Evolutionary conservation across 495 filamentous ascomycete genomes (phyloP), one percentile per base, ranked within the genome.

Genomic region (Penicillium steckii): DNA sequence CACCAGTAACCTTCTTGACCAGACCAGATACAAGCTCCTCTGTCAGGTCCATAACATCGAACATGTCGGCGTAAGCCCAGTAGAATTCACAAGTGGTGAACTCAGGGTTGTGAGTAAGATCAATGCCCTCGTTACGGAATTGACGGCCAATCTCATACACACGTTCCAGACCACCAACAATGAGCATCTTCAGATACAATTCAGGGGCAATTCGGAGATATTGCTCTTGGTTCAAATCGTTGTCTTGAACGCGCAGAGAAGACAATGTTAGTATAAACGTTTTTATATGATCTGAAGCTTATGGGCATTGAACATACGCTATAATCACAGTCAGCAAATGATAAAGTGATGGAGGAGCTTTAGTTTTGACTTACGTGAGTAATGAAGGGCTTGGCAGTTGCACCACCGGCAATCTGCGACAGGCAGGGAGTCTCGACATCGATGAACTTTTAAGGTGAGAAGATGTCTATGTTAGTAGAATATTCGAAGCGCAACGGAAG

Each of bases 371-470:
- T 12, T 32, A 32, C 29, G 67, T 94, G 87, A 2, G 94, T 97
- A 52, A 87, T 77, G 71, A 97, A 99, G 12, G 94, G 94, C 78
- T 91, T 92, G 51, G 94, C 94, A 7, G 95, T 97, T 17, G 94
- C 94, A 53, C 94, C 94, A 62, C 94, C 94, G 23, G 93, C 91
- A 65, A 95, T 94, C 50, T 88, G 82, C 63, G 96, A 95, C 86
- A 99, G 89, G 84, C 97, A 95, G 8, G 95, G 95, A 1, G 94
- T 97, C 74, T 97, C 89, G n/a, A 97, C 90, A 69, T 97, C 92
- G 43, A 88, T 78, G 66, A 97, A 98, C 51, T 90, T 89, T 44
- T 83, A 79, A 47, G 79, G n/a, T n/a, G n/a, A n/a, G 78, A 58
- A n/a, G n/a, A 4, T 32, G 29, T 4, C 10, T 32, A 32, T 9